A percentile compares a stretch with the other conserved stretches of the same genome.
Evolutionary conservation across 2,329 filamentous ascomycete species (phyloP).

Genomic region (Sodiomyces alkalinus): DNA sequence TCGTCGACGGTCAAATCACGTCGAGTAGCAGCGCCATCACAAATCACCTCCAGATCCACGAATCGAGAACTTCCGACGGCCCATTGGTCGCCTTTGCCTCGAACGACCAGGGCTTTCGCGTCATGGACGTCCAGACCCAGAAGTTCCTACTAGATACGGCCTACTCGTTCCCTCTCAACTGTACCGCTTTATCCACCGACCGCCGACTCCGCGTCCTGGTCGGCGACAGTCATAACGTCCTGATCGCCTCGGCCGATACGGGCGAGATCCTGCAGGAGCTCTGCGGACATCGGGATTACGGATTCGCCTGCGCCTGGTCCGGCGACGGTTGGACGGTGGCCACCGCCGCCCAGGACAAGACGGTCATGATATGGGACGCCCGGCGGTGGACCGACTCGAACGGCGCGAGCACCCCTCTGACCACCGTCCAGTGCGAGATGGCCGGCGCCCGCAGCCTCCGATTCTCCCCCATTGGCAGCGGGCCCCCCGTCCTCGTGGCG

Average conservation of each 20-base stretch:
- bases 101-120: slow-evolving; percentile 44
- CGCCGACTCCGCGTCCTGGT: slow-evolving; percentile 57
- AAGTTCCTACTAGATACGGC: slow-evolving; percentile 35
- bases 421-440: slow-evolving; percentile 47
- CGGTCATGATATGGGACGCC: slow-evolving; percentile 62
- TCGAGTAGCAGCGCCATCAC: slow-evolving; percentile 39
- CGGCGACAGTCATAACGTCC: slow-evolving; percentile 49
- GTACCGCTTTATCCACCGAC: slow-evolving; percentile 57
- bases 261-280: slow-evolving; percentile 43
- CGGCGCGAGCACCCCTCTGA: slow-evolving; percentile 30
- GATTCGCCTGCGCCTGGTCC: slow-evolving; percentile 68
- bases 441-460: slow-evolving; percentile 52
- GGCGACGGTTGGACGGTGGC: slow-evolving; percentile 63
- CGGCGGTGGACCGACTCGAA: slow-evolving; percentile 46
- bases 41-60: slow-evolving; percentile 47
- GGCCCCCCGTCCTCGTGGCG: slow-evolving; percentile 50
- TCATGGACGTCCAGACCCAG: slow-evolving; percentile 43
- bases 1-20: slow-evolving; percentile 31
- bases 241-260: slow-evolving; percentile 55
- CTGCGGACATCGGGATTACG: slow-evolving; percentile 51
- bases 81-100: slow-evolving; percentile 46
- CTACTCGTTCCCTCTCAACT: slow-evolving; percentile 54
- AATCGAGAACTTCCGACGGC: slow-evolving; percentile 31
- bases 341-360: slow-evolving; percentile 62
- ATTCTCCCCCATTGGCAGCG: slow-evolving; percentile 58